Conservation (phyloP, 2,329 filamentous ascomycete species). For the Phaeosphaeriaceae sp. region DNA sequence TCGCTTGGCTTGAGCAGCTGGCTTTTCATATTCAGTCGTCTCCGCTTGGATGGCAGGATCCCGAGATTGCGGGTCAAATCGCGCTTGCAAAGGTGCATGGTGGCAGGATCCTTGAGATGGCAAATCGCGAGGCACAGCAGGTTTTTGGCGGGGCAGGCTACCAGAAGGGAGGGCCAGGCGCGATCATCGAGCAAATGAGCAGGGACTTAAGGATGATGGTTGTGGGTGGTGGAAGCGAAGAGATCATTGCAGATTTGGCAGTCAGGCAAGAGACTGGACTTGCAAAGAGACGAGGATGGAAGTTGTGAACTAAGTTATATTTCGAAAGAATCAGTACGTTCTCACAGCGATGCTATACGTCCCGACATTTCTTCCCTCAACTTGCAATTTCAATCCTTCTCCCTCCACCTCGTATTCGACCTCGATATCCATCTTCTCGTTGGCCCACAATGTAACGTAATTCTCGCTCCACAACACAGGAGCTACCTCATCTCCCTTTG, state of each 20-base stretch:
- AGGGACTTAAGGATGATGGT: slow-evolving; percentile 62
- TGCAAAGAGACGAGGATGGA: slow-evolving; percentile 54
- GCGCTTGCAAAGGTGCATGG: slow-evolving; percentile 58
- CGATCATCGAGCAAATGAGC: slow-evolving; percentile 61
- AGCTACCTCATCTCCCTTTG: slow-evolving; percentile 53
- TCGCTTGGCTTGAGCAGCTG: slow-evolving; percentile 68
- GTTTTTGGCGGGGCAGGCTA: slow-evolving; percentile 63
- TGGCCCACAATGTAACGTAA: slow-evolving; percentile 67
- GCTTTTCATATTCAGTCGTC: slow-evolving; percentile 61
- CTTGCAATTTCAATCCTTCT: slow-evolving; percentile 1
- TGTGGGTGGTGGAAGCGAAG: slow-evolving; percentile 61
- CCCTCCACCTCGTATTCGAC: slow-evolving; percentile 1
- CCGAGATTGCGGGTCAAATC: slow-evolving; percentile 49
- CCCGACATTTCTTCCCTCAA: slow-evolving; percentile 15
- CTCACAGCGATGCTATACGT: neutral
- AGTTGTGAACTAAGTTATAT: slow-evolving; percentile 35
- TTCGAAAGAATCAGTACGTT: neutral
- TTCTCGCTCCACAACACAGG: slow-evolving; percentile 68
- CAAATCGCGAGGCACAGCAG: slow-evolving; percentile 62
- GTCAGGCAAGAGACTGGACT: slow-evolving; percentile 57
- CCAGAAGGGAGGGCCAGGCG: slow-evolving; percentile 57
- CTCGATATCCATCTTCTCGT: slow-evolving; percentile 54
- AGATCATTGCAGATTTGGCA: slow-evolving; percentile 61
- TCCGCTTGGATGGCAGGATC: slow-evolving; percentile 49
- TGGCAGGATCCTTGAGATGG: slow-evolving; percentile 58